Evolutionary conservation across 371 early-diverging fungal genomes (phyloP), one percentile per base, ranked within the genome.

Genomic region (Neoconidiobolus thromboides): DNA sequence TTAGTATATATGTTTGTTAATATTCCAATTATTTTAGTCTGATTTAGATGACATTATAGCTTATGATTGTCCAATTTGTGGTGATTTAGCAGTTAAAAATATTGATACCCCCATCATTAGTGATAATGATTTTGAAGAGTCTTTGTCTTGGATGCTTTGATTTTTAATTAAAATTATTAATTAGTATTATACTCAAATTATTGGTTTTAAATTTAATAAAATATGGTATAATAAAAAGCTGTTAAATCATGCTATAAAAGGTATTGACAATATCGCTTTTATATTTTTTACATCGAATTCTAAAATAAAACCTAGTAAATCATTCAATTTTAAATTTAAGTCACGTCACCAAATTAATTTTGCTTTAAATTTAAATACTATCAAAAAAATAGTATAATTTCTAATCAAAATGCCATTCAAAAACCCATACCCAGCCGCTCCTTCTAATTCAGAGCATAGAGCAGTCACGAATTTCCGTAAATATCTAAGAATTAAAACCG

Each of bases 21-120:
- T 61, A 44, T 46, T 2, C 40, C 40, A 14, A 26, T 38, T 62
- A 3, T 63, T 39, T 48, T 50, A 83, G 67, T 83, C 81, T n/a
- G 83, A 90, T 64, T 67, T 90, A 57, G 89, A 93, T 58, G 77
- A 85, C 14, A 67, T 89, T 43, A 76, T 93, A 0, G 87, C 90
- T 0, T 73, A 76, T 3, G 93, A 93, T 66, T 93, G 94, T 68
- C 68, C 80, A 6, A 67, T 90, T 4, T 93, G 94, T 52, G 90
- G 93, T 14, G 93, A 93, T 56, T 66, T 82, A 39, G 90, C 90
- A 84, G 88, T 93, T 66, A 78, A 78, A 63, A 76, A 80, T 12
- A 80, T 91, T 44, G 84, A 81, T 50, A 73, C 76, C 62, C 85
- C 87, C 5, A 86, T 93, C 63, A 66, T 87, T 43, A 64, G 65